Percentiles rank a stretch among this genome's conserved stretches.
Conservation (phyloP, 164 flowering plant genomes). For the Buxus sempervirens region DNA sequence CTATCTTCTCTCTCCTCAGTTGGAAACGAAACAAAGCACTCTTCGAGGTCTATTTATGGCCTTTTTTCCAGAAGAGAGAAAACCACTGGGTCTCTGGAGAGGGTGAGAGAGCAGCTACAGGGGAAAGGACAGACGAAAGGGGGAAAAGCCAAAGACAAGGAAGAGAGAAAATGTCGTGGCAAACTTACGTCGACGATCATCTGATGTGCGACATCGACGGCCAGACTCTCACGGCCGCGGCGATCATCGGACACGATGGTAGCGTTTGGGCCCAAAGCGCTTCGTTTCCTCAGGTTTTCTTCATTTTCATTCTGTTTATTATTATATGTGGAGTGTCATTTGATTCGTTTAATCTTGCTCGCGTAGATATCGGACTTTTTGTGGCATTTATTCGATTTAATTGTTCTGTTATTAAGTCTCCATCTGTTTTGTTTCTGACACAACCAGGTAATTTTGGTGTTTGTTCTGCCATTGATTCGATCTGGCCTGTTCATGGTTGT, state of each 20-base stretch:
- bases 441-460: not conserved
- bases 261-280: conserved; percentile 65
- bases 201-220: conserved; percentile 63
- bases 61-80: no score
- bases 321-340: not conserved
- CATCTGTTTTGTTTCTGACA: not conserved
- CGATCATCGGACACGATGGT: conserved; percentile 58
- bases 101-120: not conserved
- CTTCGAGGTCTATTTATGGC: not conserved
- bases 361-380: not conserved
- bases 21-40: not conserved
- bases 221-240: conserved; percentile 38
- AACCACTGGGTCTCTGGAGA: not conserved
- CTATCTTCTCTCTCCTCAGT: not conserved
- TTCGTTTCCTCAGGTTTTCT: conserved; percentile 44
- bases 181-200: conserved; percentile 55
- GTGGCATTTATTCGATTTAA: not conserved
- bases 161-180: conserved; percentile 54
- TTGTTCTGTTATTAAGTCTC: not conserved
- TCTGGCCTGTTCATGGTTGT: not conserved
- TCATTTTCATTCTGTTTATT: not conserved
- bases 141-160: not conserved
- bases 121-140: not conserved
- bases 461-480: not conserved
- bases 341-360: not conserved